Percentiles rank a stretch among this genome's conserved stretches.
Evolutionary conservation across 768 basidiomycete genomes (phyloP).

Genomic region (Suillus subluteus): DNA sequence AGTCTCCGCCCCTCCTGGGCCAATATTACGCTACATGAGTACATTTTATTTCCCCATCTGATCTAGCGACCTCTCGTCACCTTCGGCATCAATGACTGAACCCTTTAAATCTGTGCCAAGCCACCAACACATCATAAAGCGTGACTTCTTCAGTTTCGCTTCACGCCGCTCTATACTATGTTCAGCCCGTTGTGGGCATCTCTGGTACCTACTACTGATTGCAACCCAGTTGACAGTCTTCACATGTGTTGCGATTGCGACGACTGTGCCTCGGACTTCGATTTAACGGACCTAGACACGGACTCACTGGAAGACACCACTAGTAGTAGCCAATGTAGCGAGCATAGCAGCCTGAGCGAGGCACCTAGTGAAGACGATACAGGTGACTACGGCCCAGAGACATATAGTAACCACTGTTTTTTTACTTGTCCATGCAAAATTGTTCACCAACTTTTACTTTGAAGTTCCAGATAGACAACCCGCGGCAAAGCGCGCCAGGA

Average conservation of each 20-base stretch:
- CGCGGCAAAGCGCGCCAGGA: not conserved
- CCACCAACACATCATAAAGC: not conserved
- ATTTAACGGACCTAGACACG: not conserved
- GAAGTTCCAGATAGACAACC: slow-evolving; percentile 1
- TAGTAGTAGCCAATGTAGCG: not conserved
- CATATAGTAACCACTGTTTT: not conserved
- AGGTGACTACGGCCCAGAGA: not conserved
- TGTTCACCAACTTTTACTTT: not conserved
- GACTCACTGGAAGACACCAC: not conserved
- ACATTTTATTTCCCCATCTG: not conserved
- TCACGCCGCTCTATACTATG: not conserved
- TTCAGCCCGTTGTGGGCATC: not conserved
- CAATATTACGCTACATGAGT: not conserved
- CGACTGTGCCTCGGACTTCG: not conserved
- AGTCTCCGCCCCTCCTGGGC: not conserved
- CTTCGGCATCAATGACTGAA: not conserved
- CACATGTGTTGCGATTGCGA: not conserved
- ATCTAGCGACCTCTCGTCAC: not conserved
- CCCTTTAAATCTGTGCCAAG: not conserved
- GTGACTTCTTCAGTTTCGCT: not conserved
- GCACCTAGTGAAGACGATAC: not conserved
- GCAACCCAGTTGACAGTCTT: not conserved
- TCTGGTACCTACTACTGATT: not conserved
- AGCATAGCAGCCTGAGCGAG: not conserved
- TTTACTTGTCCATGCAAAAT: not conserved